Conservation (phyloP, 495 filamentous ascomycete species). For the Aspergillus haitiensis region DNA sequence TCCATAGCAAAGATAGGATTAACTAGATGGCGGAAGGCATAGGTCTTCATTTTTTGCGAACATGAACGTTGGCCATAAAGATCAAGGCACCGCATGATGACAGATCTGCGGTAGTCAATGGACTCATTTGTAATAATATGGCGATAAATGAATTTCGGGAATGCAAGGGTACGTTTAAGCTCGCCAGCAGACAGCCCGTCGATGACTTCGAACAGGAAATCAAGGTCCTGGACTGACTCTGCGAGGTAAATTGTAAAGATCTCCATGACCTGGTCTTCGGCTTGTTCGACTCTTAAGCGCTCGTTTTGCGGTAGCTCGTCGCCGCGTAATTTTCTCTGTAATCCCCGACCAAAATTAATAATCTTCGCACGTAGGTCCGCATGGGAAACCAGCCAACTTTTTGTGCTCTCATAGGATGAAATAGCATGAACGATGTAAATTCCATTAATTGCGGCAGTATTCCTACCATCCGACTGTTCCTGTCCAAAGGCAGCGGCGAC, state of each 20-base stretch:
- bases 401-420: constrained; percentile 50
- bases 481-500: constrained; percentile 62
- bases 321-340: constrained; percentile 68
- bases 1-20: constrained; percentile 99
- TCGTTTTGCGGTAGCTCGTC: constrained; percentile 68
- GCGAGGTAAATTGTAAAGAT: constrained; percentile 79
- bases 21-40: constrained; percentile 85
- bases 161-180: constrained; percentile 69
- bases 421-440: constrained; percentile 82
- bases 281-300: constrained; percentile 85
- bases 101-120: constrained; percentile 81
- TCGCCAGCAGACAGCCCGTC: constrained; percentile 82
- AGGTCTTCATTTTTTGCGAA: constrained; percentile 87
- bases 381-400: constrained; percentile 76
- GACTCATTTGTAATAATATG: constrained; percentile 82
- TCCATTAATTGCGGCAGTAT: constrained; percentile 79
- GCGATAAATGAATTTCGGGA: constrained; percentile 81
- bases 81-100: constrained; percentile 84
- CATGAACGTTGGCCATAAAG: constrained; percentile 76
- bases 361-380: constrained; percentile 69
- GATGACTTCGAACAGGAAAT: constrained; percentile 84
- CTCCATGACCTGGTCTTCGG: constrained; percentile 82
- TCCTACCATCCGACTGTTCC: constrained; percentile 58
- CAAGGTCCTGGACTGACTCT: constrained; percentile 73
- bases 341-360: constrained; percentile 65